These are phyloP conservation scores for Craterostigma plantagineum DNA, from an alignment of 257 asterid genomes.

Conservation along the genomic window DNA sequence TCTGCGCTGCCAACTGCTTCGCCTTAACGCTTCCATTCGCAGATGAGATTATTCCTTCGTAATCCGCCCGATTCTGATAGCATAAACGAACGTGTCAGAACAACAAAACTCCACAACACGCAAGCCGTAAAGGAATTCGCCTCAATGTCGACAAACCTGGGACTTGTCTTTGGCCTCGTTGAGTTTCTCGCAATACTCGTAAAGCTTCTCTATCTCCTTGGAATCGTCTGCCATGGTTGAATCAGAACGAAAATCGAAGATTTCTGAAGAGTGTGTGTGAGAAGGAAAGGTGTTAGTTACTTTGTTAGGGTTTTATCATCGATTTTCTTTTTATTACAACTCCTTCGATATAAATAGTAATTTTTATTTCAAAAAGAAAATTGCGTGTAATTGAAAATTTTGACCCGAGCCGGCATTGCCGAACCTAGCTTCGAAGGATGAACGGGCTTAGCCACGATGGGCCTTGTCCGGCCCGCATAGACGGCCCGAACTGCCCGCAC, in stretches of 20 bases:
- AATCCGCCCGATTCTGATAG: constrained; percentile 49
- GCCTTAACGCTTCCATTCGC: constrained; percentile 76
- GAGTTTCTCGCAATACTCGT: constrained; percentile 70
- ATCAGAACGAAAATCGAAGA: not conserved
- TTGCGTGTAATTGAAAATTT: too few species aligned
- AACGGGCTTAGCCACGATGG: too few species aligned
- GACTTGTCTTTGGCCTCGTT: constrained; percentile 70
- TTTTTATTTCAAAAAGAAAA: too few species aligned
- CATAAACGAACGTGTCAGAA: not conserved
- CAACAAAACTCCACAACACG: not conserved
- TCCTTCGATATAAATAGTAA: too few species aligned
- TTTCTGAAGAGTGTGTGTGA: not conserved
- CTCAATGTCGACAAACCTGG: constrained; percentile 23
- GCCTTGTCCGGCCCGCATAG: too few species aligned
- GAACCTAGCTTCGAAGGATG: too few species aligned
- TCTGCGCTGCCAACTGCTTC: constrained; percentile 85
- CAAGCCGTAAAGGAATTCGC: not conserved
- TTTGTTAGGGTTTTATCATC: too few species aligned
- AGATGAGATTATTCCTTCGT: constrained; percentile 71
- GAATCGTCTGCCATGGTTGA: constrained; percentile 47
- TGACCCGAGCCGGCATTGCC: too few species aligned
- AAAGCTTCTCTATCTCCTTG: constrained; percentile 68
- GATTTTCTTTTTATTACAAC: too few species aligned
- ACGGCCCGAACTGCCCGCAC: too few species aligned
- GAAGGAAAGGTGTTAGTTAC: too few species aligned